Percentiles rank a stretch among this genome's conserved stretches.
Evolutionary conservation across 176 grass and related monocot genomes (phyloP).

Genomic region (Rhynchospora tenuis): DNA sequence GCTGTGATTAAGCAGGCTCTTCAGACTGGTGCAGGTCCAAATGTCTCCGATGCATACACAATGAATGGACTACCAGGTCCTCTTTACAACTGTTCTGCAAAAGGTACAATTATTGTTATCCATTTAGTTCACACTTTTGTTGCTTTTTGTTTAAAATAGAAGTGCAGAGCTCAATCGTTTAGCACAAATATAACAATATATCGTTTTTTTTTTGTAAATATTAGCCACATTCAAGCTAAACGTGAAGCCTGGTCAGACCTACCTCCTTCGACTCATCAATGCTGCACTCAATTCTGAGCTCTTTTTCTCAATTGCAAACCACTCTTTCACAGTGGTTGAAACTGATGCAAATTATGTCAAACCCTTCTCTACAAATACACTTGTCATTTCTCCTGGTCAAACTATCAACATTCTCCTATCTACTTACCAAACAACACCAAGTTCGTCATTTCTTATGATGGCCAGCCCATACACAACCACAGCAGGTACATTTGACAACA

Average conservation of each 20-base stretch:
- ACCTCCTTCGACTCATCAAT: constrained; percentile 80
- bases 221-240: constrained; percentile 72
- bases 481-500: constrained; percentile 68
- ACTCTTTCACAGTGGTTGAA: constrained; percentile 72
- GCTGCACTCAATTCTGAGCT: constrained; percentile 80
- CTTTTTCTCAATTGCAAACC: constrained; percentile 87
- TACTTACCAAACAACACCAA: not conserved
- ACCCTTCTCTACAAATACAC: constrained; percentile 34
- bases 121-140: not conserved
- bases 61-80: constrained; percentile 65
- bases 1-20: constrained; percentile 58
- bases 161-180: not conserved
- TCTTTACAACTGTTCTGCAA: constrained; percentile 57
- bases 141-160: not conserved
- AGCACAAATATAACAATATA: not conserved
- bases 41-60: constrained; percentile 62
- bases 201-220: not conserved
- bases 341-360: constrained; percentile 72
- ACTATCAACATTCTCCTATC: constrained; percentile 74
- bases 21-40: constrained; percentile 47
- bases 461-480: constrained; percentile 53
- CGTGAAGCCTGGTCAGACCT: constrained; percentile 51
- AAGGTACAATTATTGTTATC: constrained; percentile 22
- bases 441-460: constrained; percentile 48
- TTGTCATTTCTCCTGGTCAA: constrained; percentile 66